Evolutionary conservation across 768 basidiomycete genomes (phyloP).

Genomic region (Clitopilus passeckerianus): DNA sequence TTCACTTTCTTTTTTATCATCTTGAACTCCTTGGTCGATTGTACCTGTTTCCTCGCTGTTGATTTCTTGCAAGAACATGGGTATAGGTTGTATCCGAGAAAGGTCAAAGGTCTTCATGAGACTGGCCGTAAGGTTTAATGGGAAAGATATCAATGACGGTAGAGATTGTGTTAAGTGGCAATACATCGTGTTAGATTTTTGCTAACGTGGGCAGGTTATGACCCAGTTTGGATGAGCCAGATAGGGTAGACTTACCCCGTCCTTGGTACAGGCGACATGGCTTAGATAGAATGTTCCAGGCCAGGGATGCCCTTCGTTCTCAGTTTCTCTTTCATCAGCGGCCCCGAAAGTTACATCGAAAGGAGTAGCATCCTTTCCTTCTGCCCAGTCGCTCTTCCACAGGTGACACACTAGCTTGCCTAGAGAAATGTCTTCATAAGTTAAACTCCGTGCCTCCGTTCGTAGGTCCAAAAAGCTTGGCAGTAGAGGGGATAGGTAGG

Average conservation of each 20-base stretch:
- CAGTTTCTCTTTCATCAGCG: constrained; percentile 33
- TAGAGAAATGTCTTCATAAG: constrained; percentile 31
- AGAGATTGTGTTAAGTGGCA: constrained; percentile 3
- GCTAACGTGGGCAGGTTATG: not conserved
- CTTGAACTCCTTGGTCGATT: too few species aligned
- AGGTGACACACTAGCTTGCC: constrained; percentile 28
- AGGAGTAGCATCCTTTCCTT: constrained; percentile 38
- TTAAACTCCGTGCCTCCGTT: constrained; percentile 34
- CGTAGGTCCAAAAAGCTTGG: constrained; percentile 34
- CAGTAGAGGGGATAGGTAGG: constrained; percentile 39
- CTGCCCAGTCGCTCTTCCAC: constrained; percentile 45
- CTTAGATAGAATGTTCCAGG: constrained; percentile 38
- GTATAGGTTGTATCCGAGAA: constrained; percentile 24
- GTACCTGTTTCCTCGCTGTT: too few species aligned
- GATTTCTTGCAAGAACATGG: constrained; percentile 22
- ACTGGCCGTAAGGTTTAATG: constrained; percentile 20
- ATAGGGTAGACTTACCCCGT: not conserved
- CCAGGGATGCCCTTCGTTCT: constrained; percentile 29
- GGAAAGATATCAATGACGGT: constrained; percentile 6
- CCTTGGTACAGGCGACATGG: constrained; percentile 32
- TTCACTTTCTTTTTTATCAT: not conserved
- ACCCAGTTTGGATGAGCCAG: not conserved
- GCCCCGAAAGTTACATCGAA: constrained; percentile 44
- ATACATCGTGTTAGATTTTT: not conserved
- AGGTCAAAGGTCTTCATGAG: constrained; percentile 35